Percentiles rank a stretch among this genome's conserved stretches.
Conservation (phyloP, 164 flowering plant species). For the Santalum album region DNA sequence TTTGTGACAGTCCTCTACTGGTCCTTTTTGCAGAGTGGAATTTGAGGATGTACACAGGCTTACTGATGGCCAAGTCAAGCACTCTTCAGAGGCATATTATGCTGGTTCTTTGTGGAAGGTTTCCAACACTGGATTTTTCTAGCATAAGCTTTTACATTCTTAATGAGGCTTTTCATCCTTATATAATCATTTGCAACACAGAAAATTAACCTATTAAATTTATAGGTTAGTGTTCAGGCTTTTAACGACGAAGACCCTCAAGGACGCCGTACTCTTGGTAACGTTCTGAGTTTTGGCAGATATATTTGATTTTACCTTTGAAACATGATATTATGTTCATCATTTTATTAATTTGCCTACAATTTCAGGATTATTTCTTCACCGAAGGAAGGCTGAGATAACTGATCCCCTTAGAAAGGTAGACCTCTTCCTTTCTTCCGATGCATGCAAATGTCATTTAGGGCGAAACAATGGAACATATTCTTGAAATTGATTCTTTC, state of each 20-base stretch:
- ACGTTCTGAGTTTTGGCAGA: conserved; percentile 7
- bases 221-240: conserved; percentile 92
- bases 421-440: conserved; percentile 8
- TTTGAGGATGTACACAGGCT: conserved; percentile 94
- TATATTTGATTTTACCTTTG: not conserved
- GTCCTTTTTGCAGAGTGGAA: conserved; percentile 53
- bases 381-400: conserved; percentile 86
- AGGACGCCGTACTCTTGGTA: conserved; percentile 98
- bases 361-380: conserved; percentile 83
- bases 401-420: conserved; percentile 73
- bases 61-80: conserved; percentile 91
- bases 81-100: conserved; percentile 88
- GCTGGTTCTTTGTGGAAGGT: conserved; percentile 99
- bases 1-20: conserved; percentile 4
- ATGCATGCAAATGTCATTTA: not conserved
- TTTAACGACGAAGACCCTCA: conserved; percentile 99
- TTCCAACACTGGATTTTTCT: not conserved
- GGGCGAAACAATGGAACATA: not conserved
- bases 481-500: not conserved
- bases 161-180: not conserved
- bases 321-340: conserved; percentile 1
- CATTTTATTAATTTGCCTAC: conserved; percentile 1
- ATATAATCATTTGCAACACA: not conserved
- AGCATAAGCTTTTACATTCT: not conserved
- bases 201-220: conserved; percentile 3